Evolutionary conservation across 495 filamentous ascomycete species (phyloP).

Genomic region (Talaromyces stipitatus): DNA sequence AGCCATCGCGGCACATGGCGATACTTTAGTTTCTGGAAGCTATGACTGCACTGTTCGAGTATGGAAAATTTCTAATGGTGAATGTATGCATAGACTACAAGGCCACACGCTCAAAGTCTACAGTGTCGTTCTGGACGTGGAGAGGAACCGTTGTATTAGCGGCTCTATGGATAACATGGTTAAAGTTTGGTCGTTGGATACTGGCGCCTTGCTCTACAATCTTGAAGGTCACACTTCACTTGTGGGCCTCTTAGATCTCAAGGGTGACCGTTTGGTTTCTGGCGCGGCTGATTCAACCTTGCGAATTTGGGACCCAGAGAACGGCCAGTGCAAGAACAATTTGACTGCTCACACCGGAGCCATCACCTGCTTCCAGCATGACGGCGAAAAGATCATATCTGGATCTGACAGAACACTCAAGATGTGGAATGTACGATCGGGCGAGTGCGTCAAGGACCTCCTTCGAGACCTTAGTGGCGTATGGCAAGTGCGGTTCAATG

Average conservation of each 20-base stretch:
- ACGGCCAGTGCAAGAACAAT: constrained; percentile 80
- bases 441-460: constrained; percentile 88
- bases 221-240: constrained; percentile 94
- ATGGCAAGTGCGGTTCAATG: constrained; percentile 98
- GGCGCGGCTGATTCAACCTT: constrained; percentile 94
- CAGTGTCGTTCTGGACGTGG: constrained; percentile 89
- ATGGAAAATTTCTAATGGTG: constrained; percentile 95
- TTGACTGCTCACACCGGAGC: constrained; percentile 91
- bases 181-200: constrained; percentile 97
- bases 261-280: constrained; percentile 82
- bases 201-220: constrained; percentile 75
- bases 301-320: constrained; percentile 95
- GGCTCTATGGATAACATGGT: constrained; percentile 98
- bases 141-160: constrained; percentile 91
- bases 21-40: constrained; percentile 96
- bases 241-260: constrained; percentile 86
- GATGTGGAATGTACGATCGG: constrained; percentile 95
- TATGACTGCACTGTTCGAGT: constrained; percentile 96
- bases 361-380: constrained; percentile 98
- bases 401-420: constrained; percentile 93
- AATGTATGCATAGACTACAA: constrained; percentile 76
- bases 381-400: constrained; percentile 92
- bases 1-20: constrained; percentile 90
- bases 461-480: constrained; percentile 93
- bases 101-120: constrained; percentile 95